Percentiles rank a stretch among this genome's conserved stretches.
Evolutionary conservation across 2,329 filamentous ascomycete genomes (phyloP).

Genomic region (Harringtonia aguacate): DNA sequence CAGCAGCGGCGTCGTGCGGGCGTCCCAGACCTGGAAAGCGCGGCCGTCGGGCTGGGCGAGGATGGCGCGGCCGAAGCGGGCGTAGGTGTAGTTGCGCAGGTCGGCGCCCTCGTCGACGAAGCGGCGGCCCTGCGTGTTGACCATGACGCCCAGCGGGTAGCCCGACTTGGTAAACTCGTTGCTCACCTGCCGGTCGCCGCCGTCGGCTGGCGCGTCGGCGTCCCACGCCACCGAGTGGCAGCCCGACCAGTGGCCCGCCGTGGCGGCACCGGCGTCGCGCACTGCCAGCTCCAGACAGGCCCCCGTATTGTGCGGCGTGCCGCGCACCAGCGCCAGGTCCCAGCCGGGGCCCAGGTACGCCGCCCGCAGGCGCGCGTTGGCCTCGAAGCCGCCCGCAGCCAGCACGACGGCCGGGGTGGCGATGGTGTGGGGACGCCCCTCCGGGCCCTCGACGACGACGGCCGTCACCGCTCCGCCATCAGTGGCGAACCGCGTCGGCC

Average conservation of each 20-base stretch:
- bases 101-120: conserved; percentile 60
- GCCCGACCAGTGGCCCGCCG: conserved; percentile 49
- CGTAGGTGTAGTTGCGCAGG: conserved; percentile 57
- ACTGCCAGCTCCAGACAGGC: conserved; percentile 44
- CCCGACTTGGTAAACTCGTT: conserved; percentile 62
- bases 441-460: no score
- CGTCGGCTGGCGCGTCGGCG: conserved; percentile 42
- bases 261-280: conserved; percentile 35
- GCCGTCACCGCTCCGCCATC: no score
- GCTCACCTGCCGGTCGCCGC: conserved; percentile 46
- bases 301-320: conserved; percentile 55
- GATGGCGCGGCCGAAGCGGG: conserved; percentile 52
- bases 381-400: conserved; percentile 54
- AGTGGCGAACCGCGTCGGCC: conserved; percentile 27
- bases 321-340: conserved; percentile 51
- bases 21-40: conserved; percentile 58
- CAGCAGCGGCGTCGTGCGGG: conserved; percentile 37
- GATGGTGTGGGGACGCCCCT: no score
- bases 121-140: conserved; percentile 46
- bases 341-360: conserved; percentile 47
- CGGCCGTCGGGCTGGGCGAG: conserved; percentile 44
- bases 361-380: conserved; percentile 42
- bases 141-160: conserved; percentile 55
- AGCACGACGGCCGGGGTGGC: conserved; percentile 34
- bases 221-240: conserved; percentile 59